Base-by-base conservation (phyloP, 768 basidiomycete species). In the Podaxis mareebaensis region DNA sequence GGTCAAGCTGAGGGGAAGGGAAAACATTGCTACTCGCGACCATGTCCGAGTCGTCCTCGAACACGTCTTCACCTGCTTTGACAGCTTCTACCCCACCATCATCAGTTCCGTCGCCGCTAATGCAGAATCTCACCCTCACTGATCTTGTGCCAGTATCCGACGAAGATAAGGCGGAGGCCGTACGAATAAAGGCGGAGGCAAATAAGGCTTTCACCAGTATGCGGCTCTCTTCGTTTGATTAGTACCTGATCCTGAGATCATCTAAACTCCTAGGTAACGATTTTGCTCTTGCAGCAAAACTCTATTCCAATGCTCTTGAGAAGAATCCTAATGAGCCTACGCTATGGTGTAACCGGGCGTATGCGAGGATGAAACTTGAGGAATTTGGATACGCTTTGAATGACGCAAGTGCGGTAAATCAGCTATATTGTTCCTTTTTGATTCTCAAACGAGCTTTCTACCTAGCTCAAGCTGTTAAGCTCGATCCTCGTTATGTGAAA, bases 271-370 rank as follows among this genome's bases (percentile, higher is more conserved):
- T 66, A 80, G 92, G 76, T 53, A 91, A 93, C 73, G 86, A 92
- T 68, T 99, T 95, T 73, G 80, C 82, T 22, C 73, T 76, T 15
- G 94, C 96, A 11, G 88, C 91, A 10, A 81, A 83, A 44, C 76
- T 97, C 40, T 99, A 99, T 74, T 84, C 90, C 2, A 77, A 87
- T 40, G 93, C 96, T 2, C 91, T 99, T 67, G 87, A 90, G 67
- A 84, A 89, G 71, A 95, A 99, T 72, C 95, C 95, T 0, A 79
- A 81, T 60, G 96, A 98, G 69, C 78, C 95, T 58, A 95, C 94
- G 13, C 75, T 96, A 58, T 99, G 93, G 91, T 95, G 91, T 72
- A 99, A 99, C 76, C 85, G 96, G 40, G 95, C 97, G 2, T 92
- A 94, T 75, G 85, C 92, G 13, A 85, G 96, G 56, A 93, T 96